These are phyloP conservation scores for Starmerella powellii DNA, from an alignment of 805 yeast genomes.

Conservation along the genomic window DNA sequence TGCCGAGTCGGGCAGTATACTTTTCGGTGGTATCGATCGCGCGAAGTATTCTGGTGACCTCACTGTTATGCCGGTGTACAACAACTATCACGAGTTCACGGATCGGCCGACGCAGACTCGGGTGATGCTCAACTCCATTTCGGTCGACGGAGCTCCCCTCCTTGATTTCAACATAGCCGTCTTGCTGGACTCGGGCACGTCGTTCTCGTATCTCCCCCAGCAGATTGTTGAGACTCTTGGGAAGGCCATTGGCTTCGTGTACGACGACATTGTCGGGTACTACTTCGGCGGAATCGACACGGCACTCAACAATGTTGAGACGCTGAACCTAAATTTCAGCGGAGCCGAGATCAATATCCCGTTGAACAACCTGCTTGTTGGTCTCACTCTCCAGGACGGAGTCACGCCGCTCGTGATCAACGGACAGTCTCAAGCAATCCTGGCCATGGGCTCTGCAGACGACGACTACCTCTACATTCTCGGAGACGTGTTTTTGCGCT, in stretches of 20 bases:
- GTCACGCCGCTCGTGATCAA: constrained; percentile 27
- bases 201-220: constrained; percentile 39
- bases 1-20: constrained; percentile 30
- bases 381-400: constrained; percentile 11
- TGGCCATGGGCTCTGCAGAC: constrained; percentile 24
- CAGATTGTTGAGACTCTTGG: constrained; percentile 25
- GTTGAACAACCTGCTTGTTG: constrained; percentile 11
- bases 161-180: constrained; percentile 31
- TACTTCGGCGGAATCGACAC: constrained; percentile 24
- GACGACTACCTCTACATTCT: constrained; percentile 33
- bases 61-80: constrained; percentile 27
- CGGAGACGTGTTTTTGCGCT: constrained; percentile 56
- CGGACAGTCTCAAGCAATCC: constrained; percentile 21
- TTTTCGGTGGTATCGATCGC: constrained; percentile 38
- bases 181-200: constrained; percentile 47
- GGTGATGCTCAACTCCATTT: constrained; percentile 16
- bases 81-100: constrained; percentile 14
- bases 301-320: constrained; percentile 25
- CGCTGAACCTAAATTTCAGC: constrained; percentile 28
- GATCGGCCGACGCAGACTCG: constrained; percentile 20
- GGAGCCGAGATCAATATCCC: constrained; percentile 24
- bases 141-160: constrained; percentile 2
- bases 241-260: constrained; percentile 32
- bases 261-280: constrained; percentile 31
- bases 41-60: constrained; percentile 34